Base-by-base conservation (phyloP, 768 basidiomycete species). In the Clavulina sp. region DNA sequence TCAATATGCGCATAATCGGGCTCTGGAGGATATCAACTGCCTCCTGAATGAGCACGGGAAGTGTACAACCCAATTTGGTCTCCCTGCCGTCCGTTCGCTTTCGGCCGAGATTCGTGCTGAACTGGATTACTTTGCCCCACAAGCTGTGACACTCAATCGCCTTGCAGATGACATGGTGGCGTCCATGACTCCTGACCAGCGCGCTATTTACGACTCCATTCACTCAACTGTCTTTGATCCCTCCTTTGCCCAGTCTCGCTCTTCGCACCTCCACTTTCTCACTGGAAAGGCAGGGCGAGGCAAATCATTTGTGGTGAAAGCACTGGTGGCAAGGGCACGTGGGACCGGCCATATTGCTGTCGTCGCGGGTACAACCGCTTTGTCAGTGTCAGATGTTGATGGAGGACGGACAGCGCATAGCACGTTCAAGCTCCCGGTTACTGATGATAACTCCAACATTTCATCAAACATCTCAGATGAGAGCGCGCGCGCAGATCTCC, bases 221-320 rank as follows among this genome's bases (percentile, higher is more conserved):
- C 9, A 38, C 34, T 9, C 34, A 9, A 38, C 19, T 38, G 26
- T 46, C 9, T 16, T 24, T 46, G 24, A 13, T 16, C 13, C 13
- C 9, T n/a, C n/a, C n/a, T n/a, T n/a, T n/a, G n/a, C n/a, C n/a
- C n/a, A n/a, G n/a, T 9, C 43, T 13, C 43, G 9, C 9, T 24
- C 36, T 0, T 57, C 60, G 3, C 52, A 64, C 0, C 57, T 52
- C 34, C 54, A 60, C 5, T 69, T 69, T 52, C 51, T 71, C 4
- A 64, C 70, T 54, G 68, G 69, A 1, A 64, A 65, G 50, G 69
- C 69, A 1, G 70, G 70, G 0, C 55, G 66, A 3, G 70, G 69
- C 0, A 72, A 72, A 56, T 71, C 69, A 0, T 67, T 61, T 31
- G 30, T 70, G 1, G 52, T 67, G 1, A 64, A 64, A 32, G 58